A percentile compares a stretch with the other conserved stretches of the same genome.
Conservation (phyloP, 1,284 basidiomycete species). For the Malassezia pachydermatis region DNA sequence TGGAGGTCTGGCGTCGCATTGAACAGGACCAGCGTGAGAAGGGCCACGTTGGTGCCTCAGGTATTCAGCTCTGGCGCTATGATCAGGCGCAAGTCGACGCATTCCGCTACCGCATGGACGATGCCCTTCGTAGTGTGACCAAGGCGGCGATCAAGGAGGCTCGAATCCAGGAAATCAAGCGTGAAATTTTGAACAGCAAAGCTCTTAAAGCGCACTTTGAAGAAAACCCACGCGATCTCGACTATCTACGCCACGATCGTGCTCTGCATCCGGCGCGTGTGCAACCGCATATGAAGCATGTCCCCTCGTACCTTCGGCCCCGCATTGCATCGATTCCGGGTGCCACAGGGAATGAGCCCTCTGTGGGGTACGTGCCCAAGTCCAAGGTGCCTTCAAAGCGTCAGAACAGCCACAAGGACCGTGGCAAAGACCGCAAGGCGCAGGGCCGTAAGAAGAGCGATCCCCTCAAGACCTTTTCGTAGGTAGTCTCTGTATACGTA, state of each 20-base stretch:
- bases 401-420: neutral
- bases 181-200: slow-evolving; percentile 85
- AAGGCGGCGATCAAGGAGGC: slow-evolving; percentile 78
- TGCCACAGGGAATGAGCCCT: neutral
- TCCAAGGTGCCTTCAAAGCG: neutral
- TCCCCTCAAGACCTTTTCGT: slow-evolving; percentile 16
- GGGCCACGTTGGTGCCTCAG: slow-evolving; percentile 49
- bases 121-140: slow-evolving; percentile 81
- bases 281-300: slow-evolving; percentile 83
- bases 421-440: neutral
- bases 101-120: slow-evolving; percentile 97
- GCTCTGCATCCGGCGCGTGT: slow-evolving; percentile 76
- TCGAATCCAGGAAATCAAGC: slow-evolving; percentile 81
- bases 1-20: slow-evolving; percentile 58
- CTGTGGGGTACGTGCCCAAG: slow-evolving; percentile 12
- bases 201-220: slow-evolving; percentile 98
- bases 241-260: slow-evolving; percentile 87
- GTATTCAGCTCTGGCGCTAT: slow-evolving; percentile 82
- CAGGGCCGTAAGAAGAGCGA: slow-evolving; percentile 12
- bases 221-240: slow-evolving; percentile 87
- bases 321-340: slow-evolving; percentile 55
- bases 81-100: slow-evolving; percentile 90
- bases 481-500: neutral
- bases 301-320: slow-evolving; percentile 86
- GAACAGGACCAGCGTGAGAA: slow-evolving; percentile 13